Conservation (phyloP, 371 early-diverging fungal species). For the Entomophthora muscae region DNA sequence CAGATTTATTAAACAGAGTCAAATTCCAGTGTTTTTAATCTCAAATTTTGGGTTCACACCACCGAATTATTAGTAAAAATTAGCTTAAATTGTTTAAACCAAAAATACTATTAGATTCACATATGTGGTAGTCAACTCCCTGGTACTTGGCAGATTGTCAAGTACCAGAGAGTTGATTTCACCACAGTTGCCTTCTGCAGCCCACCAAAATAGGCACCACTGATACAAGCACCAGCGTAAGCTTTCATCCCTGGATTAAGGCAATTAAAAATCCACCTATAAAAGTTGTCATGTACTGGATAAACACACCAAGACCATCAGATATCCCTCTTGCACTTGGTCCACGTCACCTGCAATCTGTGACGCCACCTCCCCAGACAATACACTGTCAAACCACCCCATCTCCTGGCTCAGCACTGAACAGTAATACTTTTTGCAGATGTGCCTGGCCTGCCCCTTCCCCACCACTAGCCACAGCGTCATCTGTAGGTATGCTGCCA, state of each 20-base stretch:
- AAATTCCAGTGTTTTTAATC: too few species aligned
- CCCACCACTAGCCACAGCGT: conserved; percentile 27
- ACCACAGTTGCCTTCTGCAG: neutral
- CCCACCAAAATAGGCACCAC: neutral
- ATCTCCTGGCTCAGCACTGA: conserved; percentile 50
- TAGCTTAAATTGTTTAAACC: too few species aligned
- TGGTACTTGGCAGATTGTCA: too few species aligned
- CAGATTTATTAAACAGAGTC: too few species aligned
- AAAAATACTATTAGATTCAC: too few species aligned
- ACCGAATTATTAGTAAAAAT: too few species aligned
- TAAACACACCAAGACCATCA: conserved; percentile 37
- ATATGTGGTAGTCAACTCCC: too few species aligned
- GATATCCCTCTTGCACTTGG: conserved; percentile 35
- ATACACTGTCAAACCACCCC: conserved; percentile 39
- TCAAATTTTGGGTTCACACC: too few species aligned
- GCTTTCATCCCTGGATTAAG: conserved; percentile 9
- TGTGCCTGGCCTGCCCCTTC: conserved; percentile 22
- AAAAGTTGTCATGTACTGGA: conserved; percentile 34
- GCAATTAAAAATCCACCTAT: conserved; percentile 29
- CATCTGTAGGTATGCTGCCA: conserved; percentile 21
- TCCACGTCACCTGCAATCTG: conserved; percentile 35
- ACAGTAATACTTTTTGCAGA: conserved; percentile 27
- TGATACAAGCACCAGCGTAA: neutral
- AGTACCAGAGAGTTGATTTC: too few species aligned
- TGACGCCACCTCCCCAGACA: conserved; percentile 37